A percentile compares a stretch with the other conserved stretches of the same genome.
Conservation (phyloP, 768 basidiomycete species). For the Tephrocybe sp. region DNA sequence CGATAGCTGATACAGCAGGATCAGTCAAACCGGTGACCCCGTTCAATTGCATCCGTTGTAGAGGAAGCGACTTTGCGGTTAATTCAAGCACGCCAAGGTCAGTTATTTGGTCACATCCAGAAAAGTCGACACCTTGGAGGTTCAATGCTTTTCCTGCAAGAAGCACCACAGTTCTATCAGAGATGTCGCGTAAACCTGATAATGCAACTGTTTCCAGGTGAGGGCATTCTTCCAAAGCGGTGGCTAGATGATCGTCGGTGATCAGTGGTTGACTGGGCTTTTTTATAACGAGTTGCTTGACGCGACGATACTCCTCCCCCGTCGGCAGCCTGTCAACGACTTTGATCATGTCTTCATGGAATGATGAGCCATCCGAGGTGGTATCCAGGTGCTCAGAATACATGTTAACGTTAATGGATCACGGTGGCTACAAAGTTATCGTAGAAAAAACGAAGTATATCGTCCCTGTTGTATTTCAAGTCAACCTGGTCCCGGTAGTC, state of each 20-base stretch:
- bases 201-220: constrained; percentile 68
- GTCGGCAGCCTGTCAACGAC: constrained; percentile 59
- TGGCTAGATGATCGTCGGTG: constrained; percentile 58
- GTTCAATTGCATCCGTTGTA: constrained; percentile 75
- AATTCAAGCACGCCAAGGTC: constrained; percentile 77
- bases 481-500: no score
- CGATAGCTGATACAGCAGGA: constrained; percentile 63
- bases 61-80: constrained; percentile 59
- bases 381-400: constrained; percentile 22
- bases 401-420: no score
- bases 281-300: constrained; percentile 58
- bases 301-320: constrained; percentile 54
- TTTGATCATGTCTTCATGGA: constrained; percentile 57
- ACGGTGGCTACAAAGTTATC: constrained; percentile 1
- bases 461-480: neutral
- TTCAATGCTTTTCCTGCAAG: constrained; percentile 62
- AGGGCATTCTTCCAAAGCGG: constrained; percentile 55
- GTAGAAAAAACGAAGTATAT: constrained; percentile 20
- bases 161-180: constrained; percentile 64
- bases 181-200: constrained; percentile 62
- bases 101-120: constrained; percentile 71
- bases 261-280: constrained; percentile 35
- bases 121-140: constrained; percentile 74
- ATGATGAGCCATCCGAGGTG: constrained; percentile 29
- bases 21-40: constrained; percentile 63